These are phyloP conservation scores for Mucor saturninus DNA, from an alignment of 371 early-diverging fungal species.

Conservation along the genomic window DNA sequence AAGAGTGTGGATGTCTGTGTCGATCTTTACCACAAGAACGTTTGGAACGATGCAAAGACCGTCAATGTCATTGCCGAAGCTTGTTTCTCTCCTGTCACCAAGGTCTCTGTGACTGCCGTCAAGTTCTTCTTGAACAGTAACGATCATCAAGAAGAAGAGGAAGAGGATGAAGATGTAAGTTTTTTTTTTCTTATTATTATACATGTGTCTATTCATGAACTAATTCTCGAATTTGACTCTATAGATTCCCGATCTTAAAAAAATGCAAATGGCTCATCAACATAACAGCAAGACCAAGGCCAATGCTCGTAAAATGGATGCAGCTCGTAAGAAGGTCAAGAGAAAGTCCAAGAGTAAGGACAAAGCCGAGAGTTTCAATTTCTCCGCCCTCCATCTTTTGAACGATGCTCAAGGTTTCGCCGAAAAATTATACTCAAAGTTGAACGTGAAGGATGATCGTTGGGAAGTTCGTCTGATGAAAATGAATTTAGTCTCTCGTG, in stretches of 20 bases:
- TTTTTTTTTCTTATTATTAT: constrained; percentile 1
- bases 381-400: constrained; percentile 90
- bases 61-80: constrained; percentile 97
- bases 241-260: constrained; percentile 66
- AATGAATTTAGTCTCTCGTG: constrained; percentile 91
- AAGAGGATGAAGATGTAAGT: constrained; percentile 67
- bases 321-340: constrained; percentile 70
- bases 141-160: constrained; percentile 72
- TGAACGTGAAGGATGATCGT: constrained; percentile 70
- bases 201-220: neutral
- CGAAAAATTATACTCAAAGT: constrained; percentile 85
- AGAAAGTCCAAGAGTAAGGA: constrained; percentile 63
- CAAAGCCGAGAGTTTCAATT: constrained; percentile 82
- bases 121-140: constrained; percentile 91
- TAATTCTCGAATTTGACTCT: neutral
- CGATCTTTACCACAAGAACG: constrained; percentile 91
- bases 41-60: constrained; percentile 97
- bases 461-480: constrained; percentile 90
- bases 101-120: constrained; percentile 90
- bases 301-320: constrained; percentile 73
- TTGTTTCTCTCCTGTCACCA: constrained; percentile 88
- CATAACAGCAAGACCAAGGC: constrained; percentile 87
- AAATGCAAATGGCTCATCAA: constrained; percentile 75
- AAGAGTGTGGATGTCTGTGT: constrained; percentile 95
- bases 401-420: constrained; percentile 96